Base-by-base conservation (phyloP, 2,329 filamentous ascomycete genomes). In the Bipolaris cookei region DNA sequence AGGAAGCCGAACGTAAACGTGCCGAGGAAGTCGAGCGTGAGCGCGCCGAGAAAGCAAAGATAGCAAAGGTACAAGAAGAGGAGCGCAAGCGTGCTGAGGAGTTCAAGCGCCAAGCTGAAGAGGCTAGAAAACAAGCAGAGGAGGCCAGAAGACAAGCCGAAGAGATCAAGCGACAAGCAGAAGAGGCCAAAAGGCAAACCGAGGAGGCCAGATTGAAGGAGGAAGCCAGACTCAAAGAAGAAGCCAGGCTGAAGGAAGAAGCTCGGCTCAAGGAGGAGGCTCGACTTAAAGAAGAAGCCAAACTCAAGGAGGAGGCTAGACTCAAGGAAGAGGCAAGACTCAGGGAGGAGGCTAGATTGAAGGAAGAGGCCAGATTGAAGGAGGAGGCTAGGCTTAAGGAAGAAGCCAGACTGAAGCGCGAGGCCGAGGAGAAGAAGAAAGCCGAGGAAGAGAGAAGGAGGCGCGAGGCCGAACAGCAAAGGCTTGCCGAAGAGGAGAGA, bases 1-100 rank as follows among this genome's bases (percentile, higher is more conserved):
- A 73, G 56, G 68, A 76, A 20, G 61, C 67, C 16, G 51, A 56
- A 60, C 84, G 62, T 35, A 61, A 65, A 30, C 44, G 23, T 20
- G 61, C 60, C 50, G 49, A 80, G 59, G 74, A 73, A 30, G 76
- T 79, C 37, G 66, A 67, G 2, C 80, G 87, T 48, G 87, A 90
- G 67, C 25, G 87, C 90, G 64, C 86, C 88, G 66, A 51, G 76
- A 61, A 76, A 56, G 67, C 74, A 25, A 55, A 57, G 18, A 56
- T 45, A 1, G 58, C 60, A 50, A 51, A 59, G 10, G 59, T 52
- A 23, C 46, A 54, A 35, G 59, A 78, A 34, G 56, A 70, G 67
- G 73, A 71, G 64, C 73, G 58, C 65, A 74, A 34, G 66, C 74
- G 69, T 74, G 57, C 67, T 73, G 44, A 85, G 86, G 43, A 66